phyloP scores from a whole-genome alignment of 257 asterid genomes.

The Mitragyna speciosa region DNA sequence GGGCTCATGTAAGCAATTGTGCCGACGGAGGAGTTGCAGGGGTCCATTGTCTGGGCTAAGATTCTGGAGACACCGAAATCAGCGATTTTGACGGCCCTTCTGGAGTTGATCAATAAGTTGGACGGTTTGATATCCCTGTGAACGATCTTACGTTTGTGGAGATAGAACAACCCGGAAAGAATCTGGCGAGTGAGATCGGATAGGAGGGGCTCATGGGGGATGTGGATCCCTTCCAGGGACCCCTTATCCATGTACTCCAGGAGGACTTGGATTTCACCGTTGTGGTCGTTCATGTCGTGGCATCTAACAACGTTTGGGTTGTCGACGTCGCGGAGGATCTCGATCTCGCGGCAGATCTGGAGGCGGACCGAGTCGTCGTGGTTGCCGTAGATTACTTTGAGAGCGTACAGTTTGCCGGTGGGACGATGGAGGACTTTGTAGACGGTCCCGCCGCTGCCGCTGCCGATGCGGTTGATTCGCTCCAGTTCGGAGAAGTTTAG shows the following conservation, averaged over 20 bases:
- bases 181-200: conserved; percentile 73
- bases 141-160: conserved; percentile 75
- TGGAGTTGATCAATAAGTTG: conserved; percentile 60
- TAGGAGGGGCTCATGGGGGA: conserved; percentile 56
- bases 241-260: conserved; percentile 83
- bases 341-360: conserved; percentile 88
- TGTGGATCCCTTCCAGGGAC: conserved; percentile 63
- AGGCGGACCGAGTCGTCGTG: conserved; percentile 74
- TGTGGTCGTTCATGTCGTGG: conserved; percentile 70
- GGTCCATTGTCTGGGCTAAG: conserved; percentile 84
- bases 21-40: conserved; percentile 87
- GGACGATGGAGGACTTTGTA: conserved; percentile 88
- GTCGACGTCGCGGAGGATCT: conserved; percentile 85
- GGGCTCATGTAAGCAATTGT: conserved; percentile 96
- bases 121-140: conserved; percentile 92
- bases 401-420: conserved; percentile 58
- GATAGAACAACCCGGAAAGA: conserved; percentile 63
- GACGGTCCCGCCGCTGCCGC: conserved; percentile 90
- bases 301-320: conserved; percentile 76
- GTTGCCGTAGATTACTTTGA: conserved; percentile 78
- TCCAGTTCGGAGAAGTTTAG: conserved; percentile 66
- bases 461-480: conserved; percentile 76
- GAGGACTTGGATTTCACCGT: conserved; percentile 77
- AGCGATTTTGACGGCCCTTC: conserved; percentile 62
- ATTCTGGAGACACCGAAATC: conserved; percentile 81